Base-by-base conservation (phyloP, 2,329 filamentous ascomycete genomes). In the Xenoacremonium recifei region DNA sequence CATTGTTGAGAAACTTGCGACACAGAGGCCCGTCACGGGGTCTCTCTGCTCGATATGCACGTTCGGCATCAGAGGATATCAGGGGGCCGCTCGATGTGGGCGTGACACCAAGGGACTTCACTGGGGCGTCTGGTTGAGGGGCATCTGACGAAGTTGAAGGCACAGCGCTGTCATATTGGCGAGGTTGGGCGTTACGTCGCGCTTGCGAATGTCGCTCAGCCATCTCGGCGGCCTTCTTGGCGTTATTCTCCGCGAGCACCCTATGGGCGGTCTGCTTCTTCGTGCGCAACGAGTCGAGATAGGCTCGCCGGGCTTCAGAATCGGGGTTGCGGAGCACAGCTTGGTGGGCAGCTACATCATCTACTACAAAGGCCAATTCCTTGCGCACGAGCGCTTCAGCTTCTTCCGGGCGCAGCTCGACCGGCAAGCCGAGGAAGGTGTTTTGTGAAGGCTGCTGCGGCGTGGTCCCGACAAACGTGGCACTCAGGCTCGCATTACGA, bases 361-460 rank as follows among this genome's bases (percentile, higher is more conserved):
- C 89, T 55, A 92, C 82, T 53, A 96, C 76, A 65, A 85, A 89
- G 31, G 83, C 92, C 54, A 82, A 79, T 45, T 80, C 82, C 54
- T 84, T 85, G 53, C 89, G 84, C 44, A 95, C 82, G 20, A 99
- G 76, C 40, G 93, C 69, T 50, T 83, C 79, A 4, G 85, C 91
- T 71, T 99, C 93, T 68, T 97, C 93, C 2, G 89, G 85, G 72
- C 93, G 88, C 33, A 99, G 75, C 71, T 96, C 87, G 19, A 97
- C 70, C 3, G 93, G 93, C 37, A 97, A 70, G 34, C 91, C 89
- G 44, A 92, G 79, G 62, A 97, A 97, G 44, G 96, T 79, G 68
- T 96, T 97, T 68, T 99, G 93, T 55, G 95, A 92, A 5, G 91
- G 90, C 43, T 89, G 85, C 67, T 97, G 91, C 2, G 93, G 92